Evolutionary conservation across 768 basidiomycete genomes (phyloP), one percentile per base, ranked within the genome.

Genomic region (Clathrus columnatus): DNA sequence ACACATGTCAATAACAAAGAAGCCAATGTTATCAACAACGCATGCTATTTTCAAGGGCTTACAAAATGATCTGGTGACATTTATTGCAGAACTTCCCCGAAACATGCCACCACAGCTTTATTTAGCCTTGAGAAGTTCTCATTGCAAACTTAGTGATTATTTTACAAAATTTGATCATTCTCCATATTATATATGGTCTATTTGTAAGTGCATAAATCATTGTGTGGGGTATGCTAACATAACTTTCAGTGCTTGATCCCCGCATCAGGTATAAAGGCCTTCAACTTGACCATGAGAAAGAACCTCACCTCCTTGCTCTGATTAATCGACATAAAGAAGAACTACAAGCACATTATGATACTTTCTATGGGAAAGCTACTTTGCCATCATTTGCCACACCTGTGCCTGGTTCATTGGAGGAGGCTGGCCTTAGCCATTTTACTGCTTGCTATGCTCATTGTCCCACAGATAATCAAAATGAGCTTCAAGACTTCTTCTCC

Each of bases 31-130:
- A 0, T 73, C 68, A 2, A 64, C 63, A 0, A 61, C 61, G 0
- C 68, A 69, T 54, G 67, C 69, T 0, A 60, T 69, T 20, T 70
- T 72, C 45, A 57, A 64, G 1, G 65, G 65, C 2, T 65, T 73
- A 2, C 70, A 72, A 59, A 62, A 67, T 0, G 44, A 68, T 16
- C 16, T 46, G 4, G 28, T 20, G 0, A 60, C 63, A 6, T 8
- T 70, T 10, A 20, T 14, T 7, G 18, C 21, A 3, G 64, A n/a
- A n/a, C n/a, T 69, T 6, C 61, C 67, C 8, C 26, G 44, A 20
- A 26, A 23, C 10, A 20, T 53, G 4, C 21, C 62, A 0, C 56
- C 65, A 10, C 7, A 23, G 1, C 26, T 71, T 14, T 44, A 50
- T 26, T 54, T 51, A 1, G 69, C 66, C 0, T 54, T 72, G 5